phyloP scores from a whole-genome alignment of 768 basidiomycete genomes.

The Lentinula detonsa region DNA sequence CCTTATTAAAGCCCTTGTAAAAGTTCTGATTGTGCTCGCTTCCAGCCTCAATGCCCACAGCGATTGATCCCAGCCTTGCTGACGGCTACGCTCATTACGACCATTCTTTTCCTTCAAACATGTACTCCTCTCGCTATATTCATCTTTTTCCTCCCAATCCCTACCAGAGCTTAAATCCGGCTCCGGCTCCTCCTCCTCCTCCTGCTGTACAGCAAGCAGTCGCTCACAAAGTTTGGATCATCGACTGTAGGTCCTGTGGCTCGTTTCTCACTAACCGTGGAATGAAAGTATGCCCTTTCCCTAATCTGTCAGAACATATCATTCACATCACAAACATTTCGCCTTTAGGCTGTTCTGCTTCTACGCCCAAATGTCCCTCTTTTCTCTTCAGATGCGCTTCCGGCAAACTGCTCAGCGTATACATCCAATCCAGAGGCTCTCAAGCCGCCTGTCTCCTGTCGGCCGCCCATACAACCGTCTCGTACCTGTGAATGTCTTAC shows the following conservation, averaged over 20 bases:
- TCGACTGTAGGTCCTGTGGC: constrained; percentile 71
- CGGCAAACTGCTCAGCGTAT: constrained; percentile 69
- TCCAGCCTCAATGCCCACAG: constrained; percentile 5
- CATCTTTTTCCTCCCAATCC: constrained; percentile 33
- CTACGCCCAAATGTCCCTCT: constrained; percentile 76
- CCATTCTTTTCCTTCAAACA: constrained; percentile 18
- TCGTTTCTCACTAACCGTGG: constrained; percentile 78
- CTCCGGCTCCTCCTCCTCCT: constrained; percentile 17
- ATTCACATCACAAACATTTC: neutral
- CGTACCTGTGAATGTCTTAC: constrained; percentile 85
- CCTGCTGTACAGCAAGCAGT: constrained; percentile 33
- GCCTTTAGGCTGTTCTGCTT: constrained; percentile 68
- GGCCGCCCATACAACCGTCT: constrained; percentile 22
- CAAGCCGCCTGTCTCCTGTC: constrained; percentile 29
- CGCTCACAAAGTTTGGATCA: constrained; percentile 73
- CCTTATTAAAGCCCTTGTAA: neutral
- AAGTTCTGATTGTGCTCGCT: neutral
- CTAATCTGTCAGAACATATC: neutral
- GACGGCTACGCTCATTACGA: constrained; percentile 20
- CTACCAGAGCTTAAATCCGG: constrained; percentile 17
- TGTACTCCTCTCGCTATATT: constrained; percentile 23
- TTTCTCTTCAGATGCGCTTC: constrained; percentile 78
- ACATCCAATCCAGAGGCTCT: constrained; percentile 40
- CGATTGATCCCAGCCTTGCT: neutral
- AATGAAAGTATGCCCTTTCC: constrained; percentile 55